Percentiles rank a stretch among this genome's conserved stretches.
These are phyloP conservation scores for Phalaenopsis equestris DNA, from an alignment of 106 monocot species.

Conservation along the genomic window DNA sequence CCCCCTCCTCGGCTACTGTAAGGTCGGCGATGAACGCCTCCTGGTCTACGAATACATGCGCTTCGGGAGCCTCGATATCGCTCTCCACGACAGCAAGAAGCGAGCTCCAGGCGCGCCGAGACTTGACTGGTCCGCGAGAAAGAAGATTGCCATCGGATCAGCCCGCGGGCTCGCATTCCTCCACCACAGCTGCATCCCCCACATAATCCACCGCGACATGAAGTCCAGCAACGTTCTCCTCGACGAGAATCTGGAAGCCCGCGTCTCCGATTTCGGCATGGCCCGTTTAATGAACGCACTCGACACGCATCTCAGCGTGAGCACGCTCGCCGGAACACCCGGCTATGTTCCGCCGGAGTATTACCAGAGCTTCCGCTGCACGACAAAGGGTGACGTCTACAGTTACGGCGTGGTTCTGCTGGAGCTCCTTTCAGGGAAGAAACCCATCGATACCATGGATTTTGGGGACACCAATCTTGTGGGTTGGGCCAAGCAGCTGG, in stretches of 20 bases:
- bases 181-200: conserved; percentile 75
- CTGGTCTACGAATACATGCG: conserved; percentile 87
- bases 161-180: conserved; percentile 76
- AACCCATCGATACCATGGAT: conserved; percentile 49
- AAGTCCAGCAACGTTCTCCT: conserved; percentile 74
- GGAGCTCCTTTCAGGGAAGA: conserved; percentile 69
- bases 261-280: conserved; percentile 87
- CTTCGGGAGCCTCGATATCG: conserved; percentile 61
- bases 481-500: conserved; percentile 76
- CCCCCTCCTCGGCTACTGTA: conserved; percentile 80
- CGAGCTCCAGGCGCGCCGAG: not conserved
- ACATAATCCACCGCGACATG: conserved; percentile 81
- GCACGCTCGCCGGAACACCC: conserved; percentile 71
- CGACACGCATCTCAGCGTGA: conserved; percentile 80
- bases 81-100: conserved; percentile 28
- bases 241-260: conserved; percentile 51
- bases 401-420: conserved; percentile 76
- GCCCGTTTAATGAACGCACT: conserved; percentile 60
- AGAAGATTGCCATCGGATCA: conserved; percentile 62
- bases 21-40: conserved; percentile 71
- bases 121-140: conserved; percentile 59
- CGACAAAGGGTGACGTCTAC: conserved; percentile 77
- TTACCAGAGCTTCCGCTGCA: conserved; percentile 89
- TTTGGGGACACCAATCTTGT: conserved; percentile 81
- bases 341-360: conserved; percentile 95